phyloP scores from a whole-genome alignment of 108 stramenopile species.

The Fistulifera pelliculosa region DNA sequence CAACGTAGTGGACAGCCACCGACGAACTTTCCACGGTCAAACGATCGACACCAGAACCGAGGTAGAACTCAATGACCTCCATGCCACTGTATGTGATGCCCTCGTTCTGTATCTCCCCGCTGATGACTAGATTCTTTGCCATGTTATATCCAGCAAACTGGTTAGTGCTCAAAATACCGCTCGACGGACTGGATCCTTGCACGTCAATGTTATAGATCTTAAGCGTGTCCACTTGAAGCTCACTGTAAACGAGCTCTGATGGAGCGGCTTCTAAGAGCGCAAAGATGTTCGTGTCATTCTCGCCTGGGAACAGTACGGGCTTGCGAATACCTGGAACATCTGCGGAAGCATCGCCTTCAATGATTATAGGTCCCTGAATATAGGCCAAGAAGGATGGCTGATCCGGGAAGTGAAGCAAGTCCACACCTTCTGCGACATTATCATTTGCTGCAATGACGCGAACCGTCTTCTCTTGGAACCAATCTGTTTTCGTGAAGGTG shows the following conservation, averaged over 20 bases:
- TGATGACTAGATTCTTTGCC: slow-evolving; percentile 16
- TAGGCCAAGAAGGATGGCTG: slow-evolving; percentile 19
- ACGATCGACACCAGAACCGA: slow-evolving; percentile 21
- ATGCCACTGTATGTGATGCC: slow-evolving; percentile 19
- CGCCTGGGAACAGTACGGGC: slow-evolving; percentile 26
- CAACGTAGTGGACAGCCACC: slow-evolving; percentile 20
- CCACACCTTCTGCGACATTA: slow-evolving; percentile 25
- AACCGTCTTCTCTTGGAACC: slow-evolving; percentile 11
- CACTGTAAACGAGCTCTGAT: slow-evolving; percentile 10
- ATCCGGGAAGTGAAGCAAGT: slow-evolving; percentile 24
- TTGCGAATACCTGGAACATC: slow-evolving; percentile 12
- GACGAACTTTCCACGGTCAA: slow-evolving; percentile 18
- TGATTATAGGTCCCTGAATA: slow-evolving; percentile 1
- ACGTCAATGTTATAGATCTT: slow-evolving; percentile 24
- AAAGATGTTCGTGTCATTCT: slow-evolving; percentile 16
- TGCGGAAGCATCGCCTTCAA: slow-evolving; percentile 16
- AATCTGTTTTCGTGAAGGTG: slow-evolving; percentile 11
- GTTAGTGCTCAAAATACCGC: slow-evolving; percentile 12
- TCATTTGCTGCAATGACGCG: slow-evolving; percentile 25
- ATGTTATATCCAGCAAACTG: slow-evolving; percentile 24
- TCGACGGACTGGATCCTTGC: slow-evolving; percentile 10
- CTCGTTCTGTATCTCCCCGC: slow-evolving; percentile 4
- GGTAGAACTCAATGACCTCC: slow-evolving; percentile 17
- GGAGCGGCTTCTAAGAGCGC: not conserved
- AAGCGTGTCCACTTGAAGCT: slow-evolving; percentile 19